Conservation (phyloP, 805 yeast genomes). For the Spathaspora arborariae region DNA sequence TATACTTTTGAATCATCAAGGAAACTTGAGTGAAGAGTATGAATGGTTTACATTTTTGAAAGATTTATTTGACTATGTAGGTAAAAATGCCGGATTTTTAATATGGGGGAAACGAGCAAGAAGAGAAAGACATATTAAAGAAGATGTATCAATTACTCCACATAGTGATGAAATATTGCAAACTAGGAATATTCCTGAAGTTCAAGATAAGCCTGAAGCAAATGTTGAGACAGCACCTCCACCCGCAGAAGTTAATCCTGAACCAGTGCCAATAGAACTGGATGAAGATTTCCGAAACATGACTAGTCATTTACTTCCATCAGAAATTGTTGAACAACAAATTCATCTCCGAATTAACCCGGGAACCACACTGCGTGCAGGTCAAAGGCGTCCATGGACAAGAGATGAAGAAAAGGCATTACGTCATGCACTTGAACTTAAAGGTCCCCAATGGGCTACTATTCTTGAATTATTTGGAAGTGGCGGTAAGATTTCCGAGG, state of each 20-base stretch:
- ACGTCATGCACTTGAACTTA: conserved; percentile 69
- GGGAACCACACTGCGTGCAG: conserved; percentile 20
- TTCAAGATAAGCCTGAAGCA: conserved; percentile 1
- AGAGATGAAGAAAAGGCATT: conserved; percentile 84
- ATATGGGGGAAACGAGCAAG: conserved; percentile 62
- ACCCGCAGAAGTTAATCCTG: conserved; percentile 1
- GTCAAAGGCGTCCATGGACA: conserved; percentile 73
- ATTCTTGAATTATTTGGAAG: conserved; percentile 90
- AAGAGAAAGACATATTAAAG: conserved; percentile 4
- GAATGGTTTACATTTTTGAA: conserved; percentile 84
- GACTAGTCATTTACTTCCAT: conserved; percentile 34
- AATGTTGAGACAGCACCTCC: not conserved
- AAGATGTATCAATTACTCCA: conserved; percentile 7
- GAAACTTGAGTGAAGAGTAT: conserved; percentile 63
- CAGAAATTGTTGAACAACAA: conserved; percentile 42
- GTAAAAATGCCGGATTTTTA: conserved; percentile 67
- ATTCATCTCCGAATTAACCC: conserved; percentile 37
- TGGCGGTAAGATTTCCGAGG: conserved; percentile 84
- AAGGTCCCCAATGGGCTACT: conserved; percentile 93
- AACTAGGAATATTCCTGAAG: conserved; percentile 3
- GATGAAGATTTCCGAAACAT: conserved; percentile 23
- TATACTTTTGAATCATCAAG: conserved; percentile 47
- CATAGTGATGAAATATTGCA: conserved; percentile 21
- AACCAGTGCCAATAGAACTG: conserved; percentile 5
- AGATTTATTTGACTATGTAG: conserved; percentile 73